phyloP scores from a whole-genome alignment of 768 basidiomycete species.

The Suillus cothurnatus region DNA sequence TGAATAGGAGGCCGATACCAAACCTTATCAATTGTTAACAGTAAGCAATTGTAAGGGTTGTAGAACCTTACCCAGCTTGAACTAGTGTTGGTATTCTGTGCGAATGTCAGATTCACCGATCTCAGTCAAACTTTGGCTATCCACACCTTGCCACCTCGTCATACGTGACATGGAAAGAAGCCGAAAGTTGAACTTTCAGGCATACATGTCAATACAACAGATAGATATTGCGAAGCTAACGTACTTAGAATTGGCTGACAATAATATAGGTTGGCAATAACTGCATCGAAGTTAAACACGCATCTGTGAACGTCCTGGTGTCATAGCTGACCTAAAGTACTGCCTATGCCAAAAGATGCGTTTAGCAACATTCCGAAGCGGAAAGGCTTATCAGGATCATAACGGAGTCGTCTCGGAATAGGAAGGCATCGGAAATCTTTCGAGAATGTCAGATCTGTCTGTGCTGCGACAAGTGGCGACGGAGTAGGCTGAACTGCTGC shows the following conservation, averaged over 20 bases:
- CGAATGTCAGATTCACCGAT: constrained; percentile 9
- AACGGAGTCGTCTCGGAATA: constrained; percentile 44
- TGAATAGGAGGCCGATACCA: constrained; percentile 41
- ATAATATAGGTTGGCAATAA: constrained; percentile 76
- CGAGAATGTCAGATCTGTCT: too few relatives aligned
- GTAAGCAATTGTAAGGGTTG: background rate
- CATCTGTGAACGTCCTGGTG: background rate
- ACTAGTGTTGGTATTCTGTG: constrained; percentile 63
- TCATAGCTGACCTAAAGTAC: constrained; percentile 44
- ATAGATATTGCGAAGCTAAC: constrained; percentile 22
- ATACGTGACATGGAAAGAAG: constrained; percentile 38
- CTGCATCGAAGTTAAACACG: constrained; percentile 13
- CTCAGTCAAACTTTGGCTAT: background rate
- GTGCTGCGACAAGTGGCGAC: too few relatives aligned
- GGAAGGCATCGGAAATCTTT: constrained; percentile 39
- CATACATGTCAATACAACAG: background rate
- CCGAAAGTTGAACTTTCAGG: constrained; percentile 33
- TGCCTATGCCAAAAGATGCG: constrained; percentile 46
- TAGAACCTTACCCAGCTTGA: constrained; percentile 57
- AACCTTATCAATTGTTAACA: background rate
- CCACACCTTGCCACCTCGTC: constrained; percentile 35
- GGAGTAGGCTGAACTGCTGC: too few relatives aligned
- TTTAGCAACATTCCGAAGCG: constrained; percentile 42
- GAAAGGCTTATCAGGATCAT: constrained; percentile 39
- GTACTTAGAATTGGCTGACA: constrained; percentile 77